Evolutionary conservation across 768 basidiomycete genomes (phyloP).

Genomic region (Auricularia sp.): DNA sequence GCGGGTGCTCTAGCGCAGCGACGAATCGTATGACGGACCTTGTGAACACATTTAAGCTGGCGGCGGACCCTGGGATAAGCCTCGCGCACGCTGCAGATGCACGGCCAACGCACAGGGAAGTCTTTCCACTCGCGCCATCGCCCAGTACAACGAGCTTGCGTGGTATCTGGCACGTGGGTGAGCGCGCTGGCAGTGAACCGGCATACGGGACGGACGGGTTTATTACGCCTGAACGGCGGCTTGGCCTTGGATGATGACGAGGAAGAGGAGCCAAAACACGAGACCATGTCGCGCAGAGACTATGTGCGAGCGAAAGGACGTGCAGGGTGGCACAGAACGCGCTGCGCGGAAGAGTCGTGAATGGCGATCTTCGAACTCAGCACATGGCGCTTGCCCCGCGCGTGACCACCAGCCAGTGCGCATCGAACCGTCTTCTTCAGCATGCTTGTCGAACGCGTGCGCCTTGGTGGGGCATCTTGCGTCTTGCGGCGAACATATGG

Average conservation of each 20-base stretch:
- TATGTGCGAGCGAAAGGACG: too few species aligned
- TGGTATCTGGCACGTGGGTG: conserved; percentile 29
- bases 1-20: conserved; percentile 54
- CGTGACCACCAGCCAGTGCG: too few species aligned
- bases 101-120: conserved; percentile 25
- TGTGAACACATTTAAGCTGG: conserved; percentile 17
- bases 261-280: not conserved
- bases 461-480: too few species aligned
- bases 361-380: too few species aligned
- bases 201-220: conserved; percentile 33
- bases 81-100: conserved; percentile 3
- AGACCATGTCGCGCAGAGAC: not conserved
- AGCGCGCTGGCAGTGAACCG: not conserved
- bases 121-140: conserved; percentile 83
- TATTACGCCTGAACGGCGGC: conserved; percentile 45
- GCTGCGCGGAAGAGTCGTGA: not conserved
- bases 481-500: too few species aligned
- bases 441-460: too few species aligned
- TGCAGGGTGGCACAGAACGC: not conserved
- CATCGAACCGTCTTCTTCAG: too few species aligned
- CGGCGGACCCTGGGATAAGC: conserved; percentile 6
- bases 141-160: conserved; percentile 84
- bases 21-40: conserved; percentile 7
- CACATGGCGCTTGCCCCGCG: too few species aligned
- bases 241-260: conserved; percentile 12